Evolutionary conservation across 2,329 filamentous ascomycete species (phyloP), one percentile per base, ranked within the genome.

Genomic region (Talaromyces rugulosus): DNA sequence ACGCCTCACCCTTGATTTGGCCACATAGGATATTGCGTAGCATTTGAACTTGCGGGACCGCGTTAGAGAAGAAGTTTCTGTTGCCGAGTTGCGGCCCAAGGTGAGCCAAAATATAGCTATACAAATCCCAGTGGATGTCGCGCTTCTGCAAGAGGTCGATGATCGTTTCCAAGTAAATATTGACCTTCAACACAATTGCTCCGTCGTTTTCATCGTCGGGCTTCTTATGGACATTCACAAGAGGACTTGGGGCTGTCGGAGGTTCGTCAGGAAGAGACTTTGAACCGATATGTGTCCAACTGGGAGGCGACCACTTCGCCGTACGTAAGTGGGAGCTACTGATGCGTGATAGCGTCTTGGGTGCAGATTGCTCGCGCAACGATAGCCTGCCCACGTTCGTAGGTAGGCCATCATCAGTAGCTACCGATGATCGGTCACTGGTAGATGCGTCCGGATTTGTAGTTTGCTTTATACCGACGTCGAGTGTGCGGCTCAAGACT

Each of bases 71-170:
- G 14, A 98, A 81, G 12, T 91, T 88, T 70, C 95, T 92, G 68
- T 99, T 99, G 74, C 89, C 90, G 27, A 99, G 82, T 69, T 98
- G 94, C 31, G 91, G 89, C 1, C 92, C 90, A 9, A 97, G 80
- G 73, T 96, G 91, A 5, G 92, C 90, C 33, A 99, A 81, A 18
- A 94, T 85, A 72, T 94, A 97, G 75, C 91, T 94, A 80, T 96
- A 96, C 1, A 96, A 81, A 72, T 98, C 92, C 93, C 94, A 98
- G 64, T 95, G 89, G 55, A 86, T 85, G 47, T 89, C 89, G 60
- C 87, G 83, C 52, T 61, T 63, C 66, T 89, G 86, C 51, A 96
- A 78, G n/a, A 95, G 78, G n/a, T 82, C 82, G 30, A 91, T 84
- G 42, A 96, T 81, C 11, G 87, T 83, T 65, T 93, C 89, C n/a